Evolutionary conservation across 345 rosid genomes (phyloP).

Genomic region (Geranium rotundifolium): DNA sequence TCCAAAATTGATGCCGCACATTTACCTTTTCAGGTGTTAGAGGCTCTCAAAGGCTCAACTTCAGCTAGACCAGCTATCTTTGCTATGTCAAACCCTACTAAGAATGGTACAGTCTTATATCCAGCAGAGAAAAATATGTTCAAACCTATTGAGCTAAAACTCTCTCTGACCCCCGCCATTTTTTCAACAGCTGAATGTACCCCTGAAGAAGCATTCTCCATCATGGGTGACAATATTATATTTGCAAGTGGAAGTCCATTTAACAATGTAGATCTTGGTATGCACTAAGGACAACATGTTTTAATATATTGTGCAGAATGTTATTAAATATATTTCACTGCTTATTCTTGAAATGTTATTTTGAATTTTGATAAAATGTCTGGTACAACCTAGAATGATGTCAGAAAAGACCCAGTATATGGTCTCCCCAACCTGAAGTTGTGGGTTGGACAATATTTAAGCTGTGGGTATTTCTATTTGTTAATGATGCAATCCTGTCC

Average conservation of each 20-base stretch:
- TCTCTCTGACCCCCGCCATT: background rate
- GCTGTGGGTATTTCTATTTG: background rate
- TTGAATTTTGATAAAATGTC: background rate
- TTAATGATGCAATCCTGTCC: background rate
- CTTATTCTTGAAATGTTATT: background rate
- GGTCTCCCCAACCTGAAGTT: background rate
- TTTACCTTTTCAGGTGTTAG: conserved; percentile 56
- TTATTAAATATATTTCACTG: background rate
- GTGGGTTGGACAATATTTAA: background rate
- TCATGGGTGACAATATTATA: conserved; percentile 80
- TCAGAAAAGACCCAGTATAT: background rate
- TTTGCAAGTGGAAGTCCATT: conserved; percentile 99
- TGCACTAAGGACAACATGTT: conserved; percentile 12
- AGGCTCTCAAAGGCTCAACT: conserved; percentile 86
- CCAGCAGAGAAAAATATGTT: background rate
- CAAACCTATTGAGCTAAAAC: background rate
- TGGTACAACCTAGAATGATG: background rate
- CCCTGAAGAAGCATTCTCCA: conserved; percentile 82
- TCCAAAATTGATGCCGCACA: conserved; percentile 5
- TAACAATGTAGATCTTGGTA: conserved; percentile 77
- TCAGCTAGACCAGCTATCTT: conserved; percentile 96
- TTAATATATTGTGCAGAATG: conserved; percentile 1
- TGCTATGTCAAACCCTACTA: conserved; percentile 98
- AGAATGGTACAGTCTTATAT: conserved; percentile 43
- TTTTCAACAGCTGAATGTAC: conserved; percentile 78